These are phyloP conservation scores for Quercus phellos DNA, from an alignment of 331 rosid species.

Conservation along the genomic window DNA sequence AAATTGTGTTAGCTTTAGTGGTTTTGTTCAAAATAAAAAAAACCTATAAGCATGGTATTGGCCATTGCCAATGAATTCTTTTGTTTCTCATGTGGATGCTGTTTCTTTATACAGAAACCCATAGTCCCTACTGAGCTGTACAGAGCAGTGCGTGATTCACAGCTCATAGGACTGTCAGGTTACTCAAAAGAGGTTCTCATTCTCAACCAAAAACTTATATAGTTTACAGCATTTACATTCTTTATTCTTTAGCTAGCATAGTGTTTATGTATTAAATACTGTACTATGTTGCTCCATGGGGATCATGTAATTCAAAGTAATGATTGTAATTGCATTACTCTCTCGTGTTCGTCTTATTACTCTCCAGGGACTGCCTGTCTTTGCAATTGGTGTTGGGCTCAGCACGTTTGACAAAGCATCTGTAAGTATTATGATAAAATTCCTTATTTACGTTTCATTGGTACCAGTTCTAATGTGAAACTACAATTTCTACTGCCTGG, in stretches of 20 bases:
- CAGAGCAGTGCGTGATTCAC: slow-evolving; percentile 81
- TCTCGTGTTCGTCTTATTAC: background rate
- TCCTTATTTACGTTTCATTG: background rate
- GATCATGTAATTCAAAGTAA: background rate
- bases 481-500: slow-evolving; percentile 1
- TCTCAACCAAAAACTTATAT: slow-evolving; percentile 19
- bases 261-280: background rate
- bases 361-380: slow-evolving; percentile 79
- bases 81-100: slow-evolving; percentile 14
- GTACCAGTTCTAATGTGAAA: background rate
- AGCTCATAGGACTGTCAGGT: slow-evolving; percentile 84
- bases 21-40: slow-evolving; percentile 6
- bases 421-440: slow-evolving; percentile 45
- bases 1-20: background rate
- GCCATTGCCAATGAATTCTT: slow-evolving; percentile 10
- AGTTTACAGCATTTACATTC: background rate
- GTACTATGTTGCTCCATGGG: background rate
- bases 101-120: slow-evolving; percentile 67
- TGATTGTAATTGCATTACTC: background rate
- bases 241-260: background rate
- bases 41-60: background rate
- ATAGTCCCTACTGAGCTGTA: slow-evolving; percentile 68
- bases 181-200: slow-evolving; percentile 79
- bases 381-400: slow-evolving; percentile 73
- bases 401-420: slow-evolving; percentile 89